phyloP scores from a whole-genome alignment of 1,139 yeast species.

The Entelexis paramagnoliae region DNA sequence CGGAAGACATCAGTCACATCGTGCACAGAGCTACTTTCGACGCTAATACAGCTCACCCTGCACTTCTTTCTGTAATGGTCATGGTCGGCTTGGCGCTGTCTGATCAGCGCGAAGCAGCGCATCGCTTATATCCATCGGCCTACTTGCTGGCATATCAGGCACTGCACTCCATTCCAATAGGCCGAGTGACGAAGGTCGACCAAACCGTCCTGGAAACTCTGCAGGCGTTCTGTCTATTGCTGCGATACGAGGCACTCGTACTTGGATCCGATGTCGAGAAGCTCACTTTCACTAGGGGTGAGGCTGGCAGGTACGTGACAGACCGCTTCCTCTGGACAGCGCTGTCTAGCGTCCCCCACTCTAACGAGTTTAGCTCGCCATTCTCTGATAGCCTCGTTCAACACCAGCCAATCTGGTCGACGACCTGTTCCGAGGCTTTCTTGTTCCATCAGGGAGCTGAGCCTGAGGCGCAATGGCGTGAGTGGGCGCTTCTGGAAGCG shows the following conservation, averaged over 20 bases:
- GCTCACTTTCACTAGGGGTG: conserved; percentile 13
- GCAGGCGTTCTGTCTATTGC: conserved; percentile 27
- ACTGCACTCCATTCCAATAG: conserved; percentile 10
- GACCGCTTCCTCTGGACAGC: conserved; percentile 19
- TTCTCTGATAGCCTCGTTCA: background rate
- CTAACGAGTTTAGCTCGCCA: conserved; percentile 11
- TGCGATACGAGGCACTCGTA: conserved; percentile 27
- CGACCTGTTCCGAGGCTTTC: conserved; percentile 25
- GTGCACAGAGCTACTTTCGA: conserved; percentile 38
- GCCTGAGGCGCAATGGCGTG: conserved; percentile 28
- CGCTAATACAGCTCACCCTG: conserved; percentile 29
- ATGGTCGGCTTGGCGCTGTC: conserved; percentile 35
- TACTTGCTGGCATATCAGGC: conserved; percentile 20
- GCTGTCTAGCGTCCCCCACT: conserved; percentile 19
- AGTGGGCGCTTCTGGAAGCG: conserved; percentile 30
- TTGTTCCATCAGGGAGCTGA: conserved; percentile 24
- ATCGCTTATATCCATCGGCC: conserved; percentile 21
- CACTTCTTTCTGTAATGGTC: conserved; percentile 33
- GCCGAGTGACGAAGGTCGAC: conserved; percentile 7
- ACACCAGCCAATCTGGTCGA: conserved; percentile 23
- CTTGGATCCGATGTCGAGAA: conserved; percentile 21
- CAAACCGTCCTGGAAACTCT: conserved; percentile 21
- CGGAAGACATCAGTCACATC: conserved; percentile 25
- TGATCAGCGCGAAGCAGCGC: conserved; percentile 21
- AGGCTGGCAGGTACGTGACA: conserved; percentile 13